phyloP scores from a whole-genome alignment of 345 rosid genomes.

The Populus euphratica region DNA sequence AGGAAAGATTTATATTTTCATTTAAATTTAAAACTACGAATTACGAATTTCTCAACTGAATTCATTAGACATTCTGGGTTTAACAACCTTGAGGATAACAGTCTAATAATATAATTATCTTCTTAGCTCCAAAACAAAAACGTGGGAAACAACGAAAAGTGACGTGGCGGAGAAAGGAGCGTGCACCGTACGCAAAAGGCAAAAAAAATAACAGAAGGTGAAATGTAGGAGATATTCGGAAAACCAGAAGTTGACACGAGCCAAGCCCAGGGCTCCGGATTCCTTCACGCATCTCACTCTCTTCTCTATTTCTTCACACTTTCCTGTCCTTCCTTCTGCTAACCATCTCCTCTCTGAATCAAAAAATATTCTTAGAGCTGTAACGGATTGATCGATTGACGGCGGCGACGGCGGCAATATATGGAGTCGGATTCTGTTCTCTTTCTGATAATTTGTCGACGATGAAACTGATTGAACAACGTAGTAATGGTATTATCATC shows the following conservation, averaged over 20 bases:
- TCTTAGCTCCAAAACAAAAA: neutral
- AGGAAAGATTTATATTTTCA: no score
- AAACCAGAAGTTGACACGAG: conserved; percentile 50
- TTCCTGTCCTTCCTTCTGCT: neutral
- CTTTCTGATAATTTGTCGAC: conserved; percentile 32
- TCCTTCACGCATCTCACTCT: conserved; percentile 72
- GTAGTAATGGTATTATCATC: conserved; percentile 12
- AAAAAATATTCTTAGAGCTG: neutral
- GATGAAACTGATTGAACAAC: conserved; percentile 24
- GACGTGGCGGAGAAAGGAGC: neutral
- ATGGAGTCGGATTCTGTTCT: conserved; percentile 34
- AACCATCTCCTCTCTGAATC: neutral
- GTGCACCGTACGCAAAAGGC: neutral
- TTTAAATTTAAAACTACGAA: no score
- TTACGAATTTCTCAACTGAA: no score
- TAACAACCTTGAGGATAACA: no score
- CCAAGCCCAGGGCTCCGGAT: conserved; percentile 54
- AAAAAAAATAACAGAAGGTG: neutral
- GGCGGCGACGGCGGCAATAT: conserved; percentile 47
- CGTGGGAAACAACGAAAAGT: neutral
- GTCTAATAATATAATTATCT: no score
- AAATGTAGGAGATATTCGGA: conserved; percentile 35
- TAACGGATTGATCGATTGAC: neutral
- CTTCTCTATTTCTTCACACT: conserved; percentile 28
- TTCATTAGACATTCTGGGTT: no score